These are phyloP conservation scores for Vanilla planifolia DNA, from an alignment of 106 monocot genomes.

Conservation along the genomic window DNA sequence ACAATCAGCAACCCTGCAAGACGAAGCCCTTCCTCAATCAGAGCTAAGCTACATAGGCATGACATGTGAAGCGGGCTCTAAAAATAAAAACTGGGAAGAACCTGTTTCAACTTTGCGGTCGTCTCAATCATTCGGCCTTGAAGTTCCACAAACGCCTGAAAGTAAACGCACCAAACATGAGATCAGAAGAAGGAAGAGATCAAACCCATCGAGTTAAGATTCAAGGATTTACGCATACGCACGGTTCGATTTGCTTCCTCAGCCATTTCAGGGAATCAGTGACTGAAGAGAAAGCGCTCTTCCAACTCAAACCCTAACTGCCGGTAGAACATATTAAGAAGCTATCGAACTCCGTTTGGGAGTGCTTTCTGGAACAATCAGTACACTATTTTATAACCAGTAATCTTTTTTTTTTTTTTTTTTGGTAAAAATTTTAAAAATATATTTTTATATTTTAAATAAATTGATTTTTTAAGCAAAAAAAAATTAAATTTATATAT, in stretches of 20 bases:
- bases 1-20: neutral
- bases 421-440: too few relatives aligned
- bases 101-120: slow-evolving; percentile 82
- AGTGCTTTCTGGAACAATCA: too few relatives aligned
- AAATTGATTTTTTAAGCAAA: too few relatives aligned
- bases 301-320: too few relatives aligned
- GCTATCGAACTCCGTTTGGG: too few relatives aligned
- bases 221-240: neutral
- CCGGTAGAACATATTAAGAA: too few relatives aligned
- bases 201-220: neutral
- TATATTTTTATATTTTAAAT: too few relatives aligned
- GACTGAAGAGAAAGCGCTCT: too few relatives aligned
- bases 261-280: slow-evolving; percentile 34
- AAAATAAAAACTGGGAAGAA: slow-evolving; percentile 1
- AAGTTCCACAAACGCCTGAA: slow-evolving; percentile 73
- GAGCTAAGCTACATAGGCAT: too few relatives aligned
- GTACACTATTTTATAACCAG: too few relatives aligned
- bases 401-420: too few relatives aligned
- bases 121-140: slow-evolving; percentile 83
- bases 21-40: neutral
- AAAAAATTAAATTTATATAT: too few relatives aligned
- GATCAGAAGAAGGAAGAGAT: neutral
- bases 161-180: neutral
- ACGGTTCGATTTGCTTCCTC: slow-evolving; percentile 61
- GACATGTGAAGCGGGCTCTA: neutral